Evolutionary conservation across 2,329 filamentous ascomycete species (phyloP).

Genomic region (Phialophora tarda): DNA sequence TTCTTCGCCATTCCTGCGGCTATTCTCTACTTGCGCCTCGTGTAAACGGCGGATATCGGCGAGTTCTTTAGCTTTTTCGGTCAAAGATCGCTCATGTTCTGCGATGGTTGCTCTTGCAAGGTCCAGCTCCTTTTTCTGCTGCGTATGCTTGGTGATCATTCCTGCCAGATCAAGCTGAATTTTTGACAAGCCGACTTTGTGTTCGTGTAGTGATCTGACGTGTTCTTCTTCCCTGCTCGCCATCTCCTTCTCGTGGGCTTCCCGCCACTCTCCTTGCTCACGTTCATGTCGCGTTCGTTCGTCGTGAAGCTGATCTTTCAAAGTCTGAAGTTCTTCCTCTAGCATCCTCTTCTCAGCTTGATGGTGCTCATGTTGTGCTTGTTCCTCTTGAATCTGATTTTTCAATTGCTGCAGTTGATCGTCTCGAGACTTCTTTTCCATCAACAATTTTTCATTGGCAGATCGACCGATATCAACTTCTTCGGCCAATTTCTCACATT

Average conservation of each 20-base stretch:
- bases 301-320: slow-evolving; percentile 44
- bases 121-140: slow-evolving; percentile 36
- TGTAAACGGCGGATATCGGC: slow-evolving; percentile 16
- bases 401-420: slow-evolving; percentile 46
- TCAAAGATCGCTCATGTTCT: slow-evolving; percentile 23
- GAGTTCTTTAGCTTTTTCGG: slow-evolving; percentile 25
- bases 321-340: slow-evolving; percentile 45
- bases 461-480: slow-evolving; percentile 45
- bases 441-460: slow-evolving; percentile 48
- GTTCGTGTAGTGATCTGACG: slow-evolving; percentile 22
- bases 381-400: slow-evolving; percentile 44
- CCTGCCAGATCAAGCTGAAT: slow-evolving; percentile 37
- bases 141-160: slow-evolving; percentile 36
- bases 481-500: slow-evolving; percentile 41
- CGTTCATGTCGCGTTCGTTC: slow-evolving; percentile 42
- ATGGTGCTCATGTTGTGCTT: slow-evolving; percentile 44
- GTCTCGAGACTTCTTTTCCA: slow-evolving; percentile 46
- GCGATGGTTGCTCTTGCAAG: slow-evolving; percentile 18
- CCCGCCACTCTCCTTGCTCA: slow-evolving; percentile 17
- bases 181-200: slow-evolving; percentile 32
- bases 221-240: slow-evolving; percentile 28
- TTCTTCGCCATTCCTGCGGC: slow-evolving; percentile 13
- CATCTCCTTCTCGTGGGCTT: slow-evolving; percentile 16
- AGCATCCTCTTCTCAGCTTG: slow-evolving; percentile 46
- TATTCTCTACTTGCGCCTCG: slow-evolving; percentile 23